Evolutionary conservation across 306 rosid genomes (phyloP).

Genomic region (Geum urbanum): DNA sequence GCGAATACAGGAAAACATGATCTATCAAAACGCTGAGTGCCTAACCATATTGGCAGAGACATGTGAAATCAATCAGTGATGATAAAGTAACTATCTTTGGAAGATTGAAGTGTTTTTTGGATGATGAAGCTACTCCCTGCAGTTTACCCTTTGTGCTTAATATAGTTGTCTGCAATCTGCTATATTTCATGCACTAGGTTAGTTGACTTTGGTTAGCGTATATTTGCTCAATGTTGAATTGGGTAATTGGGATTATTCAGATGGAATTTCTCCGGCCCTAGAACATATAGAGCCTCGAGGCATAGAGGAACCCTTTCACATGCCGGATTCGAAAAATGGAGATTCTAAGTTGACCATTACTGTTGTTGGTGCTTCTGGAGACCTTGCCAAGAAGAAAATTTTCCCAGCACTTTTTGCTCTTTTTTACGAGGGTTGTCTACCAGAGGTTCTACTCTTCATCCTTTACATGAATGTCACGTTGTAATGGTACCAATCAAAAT

Average conservation of each 20-base stretch:
- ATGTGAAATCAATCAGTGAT: not conserved
- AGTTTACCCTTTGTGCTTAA: slow-evolving; percentile 8
- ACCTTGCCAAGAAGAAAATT: slow-evolving; percentile 94
- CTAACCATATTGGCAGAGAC: no score
- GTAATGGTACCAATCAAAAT: not conserved
- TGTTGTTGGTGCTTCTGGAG: slow-evolving; percentile 97
- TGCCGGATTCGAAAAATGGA: slow-evolving; percentile 32
- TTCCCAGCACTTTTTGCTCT: slow-evolving; percentile 98
- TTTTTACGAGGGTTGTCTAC: slow-evolving; percentile 81
- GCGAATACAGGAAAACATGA: not conserved
- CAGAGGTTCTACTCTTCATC: slow-evolving; percentile 48
- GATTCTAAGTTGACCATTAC: slow-evolving; percentile 73
- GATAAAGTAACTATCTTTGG: slow-evolving; percentile 1
- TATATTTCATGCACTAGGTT: slow-evolving; percentile 3
- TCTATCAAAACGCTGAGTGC: not conserved
- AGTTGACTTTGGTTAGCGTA: slow-evolving; percentile 10
- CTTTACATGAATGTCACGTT: not conserved
- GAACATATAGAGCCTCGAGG: slow-evolving; percentile 36
- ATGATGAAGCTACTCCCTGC: slow-evolving; percentile 6
- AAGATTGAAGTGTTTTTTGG: slow-evolving; percentile 4
- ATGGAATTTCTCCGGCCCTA: slow-evolving; percentile 49
- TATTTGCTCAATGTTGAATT: slow-evolving; percentile 21
- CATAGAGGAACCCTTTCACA: slow-evolving; percentile 37
- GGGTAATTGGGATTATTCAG: slow-evolving; percentile 36
- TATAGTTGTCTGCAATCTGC: slow-evolving; percentile 12